Conservation (phyloP, 2,329 filamentous ascomycete species). For the Colletotrichum paranaense region DNA sequence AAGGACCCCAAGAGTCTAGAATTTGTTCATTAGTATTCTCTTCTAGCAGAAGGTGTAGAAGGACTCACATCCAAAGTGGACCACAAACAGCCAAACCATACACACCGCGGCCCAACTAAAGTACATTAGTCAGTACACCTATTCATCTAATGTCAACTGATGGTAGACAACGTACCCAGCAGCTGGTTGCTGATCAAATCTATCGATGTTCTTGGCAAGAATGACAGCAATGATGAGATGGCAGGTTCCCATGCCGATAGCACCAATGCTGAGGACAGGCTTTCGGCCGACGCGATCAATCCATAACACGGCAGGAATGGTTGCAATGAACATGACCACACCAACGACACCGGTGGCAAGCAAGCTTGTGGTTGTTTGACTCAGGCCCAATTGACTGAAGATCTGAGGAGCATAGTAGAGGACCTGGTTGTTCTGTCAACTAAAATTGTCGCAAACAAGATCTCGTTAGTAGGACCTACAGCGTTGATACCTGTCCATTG, state of each 20-base stretch:
- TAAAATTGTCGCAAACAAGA: background rate
- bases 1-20: constrained; percentile 77
- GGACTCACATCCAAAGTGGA: constrained; percentile 73
- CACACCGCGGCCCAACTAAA: constrained; percentile 69
- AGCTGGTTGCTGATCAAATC: constrained; percentile 63
- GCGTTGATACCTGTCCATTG: constrained; percentile 62
- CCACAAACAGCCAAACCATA: constrained; percentile 81
- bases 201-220: constrained; percentile 70
- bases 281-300: constrained; percentile 74
- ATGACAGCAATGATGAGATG: constrained; percentile 80
- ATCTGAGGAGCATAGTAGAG: constrained; percentile 79
- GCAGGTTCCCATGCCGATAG: constrained; percentile 75
- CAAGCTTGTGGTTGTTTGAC: constrained; percentile 61
- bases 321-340: constrained; percentile 74
- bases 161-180: constrained; percentile 55
- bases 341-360: constrained; percentile 79
- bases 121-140: background rate
- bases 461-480: constrained; percentile 44
- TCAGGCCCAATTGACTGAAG: constrained; percentile 74
- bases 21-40: background rate
- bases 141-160: background rate
- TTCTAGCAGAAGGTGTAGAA: constrained; percentile 70
- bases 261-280: constrained; percentile 71
- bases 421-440: constrained; percentile 1
- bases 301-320: constrained; percentile 74